Evolutionary conservation across 2,329 filamentous ascomycete species (phyloP).

Genomic region (Neofusicoccum sp.): DNA sequence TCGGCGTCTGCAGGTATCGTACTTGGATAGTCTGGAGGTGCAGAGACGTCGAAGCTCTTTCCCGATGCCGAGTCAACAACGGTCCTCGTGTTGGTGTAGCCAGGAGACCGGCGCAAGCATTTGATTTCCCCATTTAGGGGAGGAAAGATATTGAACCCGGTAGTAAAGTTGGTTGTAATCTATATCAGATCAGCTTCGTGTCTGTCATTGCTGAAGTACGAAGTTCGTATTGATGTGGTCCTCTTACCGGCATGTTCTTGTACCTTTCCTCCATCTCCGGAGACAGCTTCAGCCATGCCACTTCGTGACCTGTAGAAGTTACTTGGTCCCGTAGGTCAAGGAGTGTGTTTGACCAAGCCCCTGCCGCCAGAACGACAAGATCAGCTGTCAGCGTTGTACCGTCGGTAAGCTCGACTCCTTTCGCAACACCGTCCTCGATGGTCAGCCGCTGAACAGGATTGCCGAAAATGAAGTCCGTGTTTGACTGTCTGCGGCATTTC

Average conservation of each 20-base stretch:
- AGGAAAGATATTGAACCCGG: slow-evolving; percentile 18
- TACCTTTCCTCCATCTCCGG: slow-evolving; percentile 9
- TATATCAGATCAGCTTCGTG: background rate
- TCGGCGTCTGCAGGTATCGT: slow-evolving; percentile 14
- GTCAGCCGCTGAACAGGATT: slow-evolving; percentile 1
- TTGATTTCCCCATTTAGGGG: slow-evolving; percentile 17
- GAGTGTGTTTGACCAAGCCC: slow-evolving; percentile 79
- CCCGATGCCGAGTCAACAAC: background rate
- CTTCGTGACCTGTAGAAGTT: slow-evolving; percentile 8
- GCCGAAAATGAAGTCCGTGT: slow-evolving; percentile 3
- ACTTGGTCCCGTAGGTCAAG: slow-evolving; percentile 60
- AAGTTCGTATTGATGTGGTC: background rate
- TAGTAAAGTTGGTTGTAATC: slow-evolving; percentile 17
- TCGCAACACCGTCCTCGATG: background rate
- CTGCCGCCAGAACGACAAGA: slow-evolving; percentile 76
- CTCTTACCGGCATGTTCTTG: slow-evolving; percentile 15
- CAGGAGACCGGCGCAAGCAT: slow-evolving; percentile 11
- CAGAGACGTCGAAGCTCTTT: slow-evolving; percentile 2
- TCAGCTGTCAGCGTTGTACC: slow-evolving; percentile 59
- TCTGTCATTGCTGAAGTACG: too few species aligned
- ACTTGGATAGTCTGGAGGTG: slow-evolving; percentile 10
- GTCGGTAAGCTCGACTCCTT: slow-evolving; percentile 56
- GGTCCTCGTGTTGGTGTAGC: slow-evolving; percentile 10
- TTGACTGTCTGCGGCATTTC: background rate
- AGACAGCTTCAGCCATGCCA: slow-evolving; percentile 15